A percentile compares a stretch with the other conserved stretches of the same genome.
Evolutionary conservation across 768 basidiomycete genomes (phyloP).

Genomic region (Agaricus sinodeliciosus): DNA sequence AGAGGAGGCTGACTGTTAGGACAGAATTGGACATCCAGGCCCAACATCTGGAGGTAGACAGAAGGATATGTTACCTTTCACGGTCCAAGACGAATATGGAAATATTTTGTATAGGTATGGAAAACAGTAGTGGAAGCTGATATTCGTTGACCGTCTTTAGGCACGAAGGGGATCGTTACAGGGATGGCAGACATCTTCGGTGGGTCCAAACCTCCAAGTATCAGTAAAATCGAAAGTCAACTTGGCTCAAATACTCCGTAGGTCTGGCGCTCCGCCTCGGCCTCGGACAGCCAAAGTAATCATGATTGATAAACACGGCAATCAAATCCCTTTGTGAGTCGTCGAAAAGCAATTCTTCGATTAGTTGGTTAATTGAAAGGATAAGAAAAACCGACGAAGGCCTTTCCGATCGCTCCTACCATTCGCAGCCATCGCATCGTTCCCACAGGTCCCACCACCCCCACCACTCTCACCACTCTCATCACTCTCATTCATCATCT

Average conservation of each 20-base stretch:
- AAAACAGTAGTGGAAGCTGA: background rate
- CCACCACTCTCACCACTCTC: conserved; percentile 2
- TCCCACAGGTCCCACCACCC: background rate
- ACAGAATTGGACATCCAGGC: conserved; percentile 3
- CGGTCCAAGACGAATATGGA: conserved; percentile 57
- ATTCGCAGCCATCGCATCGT: conserved; percentile 5
- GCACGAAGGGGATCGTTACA: conserved; percentile 1
- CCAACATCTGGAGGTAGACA: conserved; percentile 1
- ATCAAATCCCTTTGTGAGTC: conserved; percentile 15
- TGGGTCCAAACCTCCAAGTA: background rate
- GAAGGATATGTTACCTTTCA: conserved; percentile 31
- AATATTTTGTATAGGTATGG: conserved; percentile 49
- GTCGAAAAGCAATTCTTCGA: background rate
- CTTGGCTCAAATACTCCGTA: background rate
- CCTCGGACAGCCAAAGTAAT: conserved; percentile 13
- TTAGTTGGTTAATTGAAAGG: background rate
- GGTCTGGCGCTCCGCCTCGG: background rate
- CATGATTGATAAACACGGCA: conserved; percentile 15
- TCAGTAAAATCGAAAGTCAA: background rate
- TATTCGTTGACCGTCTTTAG: background rate
- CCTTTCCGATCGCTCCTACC: conserved; percentile 7
- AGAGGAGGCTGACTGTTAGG: background rate
- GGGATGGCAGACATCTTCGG: conserved; percentile 4
- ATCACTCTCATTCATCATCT: conserved; percentile 1
- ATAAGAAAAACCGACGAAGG: conserved; percentile 6